Conservation (phyloP, 768 basidiomycete species). For the Boletellus ananas region DNA sequence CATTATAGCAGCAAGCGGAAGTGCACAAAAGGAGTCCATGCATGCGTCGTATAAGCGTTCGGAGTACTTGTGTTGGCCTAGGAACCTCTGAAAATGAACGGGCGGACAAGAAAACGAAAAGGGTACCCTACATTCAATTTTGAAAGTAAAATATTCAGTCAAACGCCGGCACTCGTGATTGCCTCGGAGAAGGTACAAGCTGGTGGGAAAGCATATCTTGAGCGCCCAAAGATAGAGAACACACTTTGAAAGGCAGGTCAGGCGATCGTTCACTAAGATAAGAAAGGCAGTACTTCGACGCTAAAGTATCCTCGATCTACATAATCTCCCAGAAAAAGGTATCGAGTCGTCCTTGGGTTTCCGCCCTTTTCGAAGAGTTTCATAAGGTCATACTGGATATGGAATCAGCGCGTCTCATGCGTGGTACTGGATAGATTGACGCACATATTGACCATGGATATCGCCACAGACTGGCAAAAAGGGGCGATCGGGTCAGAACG, state of each 20-base stretch:
- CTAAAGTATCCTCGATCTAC: slow-evolving; percentile 76
- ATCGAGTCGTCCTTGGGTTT: slow-evolving; percentile 68
- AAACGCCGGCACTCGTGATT: slow-evolving; percentile 67
- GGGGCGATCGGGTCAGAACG: slow-evolving; percentile 4
- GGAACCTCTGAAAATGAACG: slow-evolving; percentile 1
- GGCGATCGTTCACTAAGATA: background rate
- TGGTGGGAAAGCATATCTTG: slow-evolving; percentile 61
- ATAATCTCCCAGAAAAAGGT: slow-evolving; percentile 73
- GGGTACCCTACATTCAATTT: slow-evolving; percentile 40
- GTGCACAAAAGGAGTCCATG: slow-evolving; percentile 69
- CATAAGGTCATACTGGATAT: slow-evolving; percentile 66
- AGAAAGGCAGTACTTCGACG: slow-evolving; percentile 50
- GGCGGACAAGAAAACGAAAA: background rate
- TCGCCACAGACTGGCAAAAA: slow-evolving; percentile 15
- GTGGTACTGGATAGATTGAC: slow-evolving; percentile 12
- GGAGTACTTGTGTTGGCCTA: slow-evolving; percentile 74
- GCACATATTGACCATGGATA: slow-evolving; percentile 23
- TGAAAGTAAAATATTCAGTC: slow-evolving; percentile 63
- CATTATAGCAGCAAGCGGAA: slow-evolving; percentile 73
- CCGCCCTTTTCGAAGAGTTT: slow-evolving; percentile 77
- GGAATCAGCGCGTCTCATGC: slow-evolving; percentile 6
- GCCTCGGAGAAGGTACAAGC: slow-evolving; percentile 57
- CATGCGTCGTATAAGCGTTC: slow-evolving; percentile 71
- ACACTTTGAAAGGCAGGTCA: slow-evolving; percentile 32
- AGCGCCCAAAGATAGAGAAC: slow-evolving; percentile 61